Conservation (phyloP, 768 basidiomycete species). For the Leccinum pellstonianum region DNA sequence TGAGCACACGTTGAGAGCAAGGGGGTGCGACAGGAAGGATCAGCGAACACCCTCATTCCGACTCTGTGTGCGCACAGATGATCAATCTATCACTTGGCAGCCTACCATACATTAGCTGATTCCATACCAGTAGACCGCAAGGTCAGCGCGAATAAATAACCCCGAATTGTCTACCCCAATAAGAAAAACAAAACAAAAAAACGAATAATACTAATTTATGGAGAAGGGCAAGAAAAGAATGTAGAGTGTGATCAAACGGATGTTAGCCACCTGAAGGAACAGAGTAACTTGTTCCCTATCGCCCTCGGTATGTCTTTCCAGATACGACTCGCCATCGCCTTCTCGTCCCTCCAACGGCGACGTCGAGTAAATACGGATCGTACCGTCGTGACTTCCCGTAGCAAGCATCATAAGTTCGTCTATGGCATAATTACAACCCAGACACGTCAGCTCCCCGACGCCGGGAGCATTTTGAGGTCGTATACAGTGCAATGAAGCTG, state of each 20-base stretch:
- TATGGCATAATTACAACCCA: constrained; percentile 74
- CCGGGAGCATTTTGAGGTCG: constrained; percentile 52
- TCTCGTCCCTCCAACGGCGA: constrained; percentile 28
- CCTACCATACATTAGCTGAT: no score
- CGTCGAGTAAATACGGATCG: constrained; percentile 70
- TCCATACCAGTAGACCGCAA: no score
- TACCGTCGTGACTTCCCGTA: constrained; percentile 76
- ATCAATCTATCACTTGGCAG: no score
- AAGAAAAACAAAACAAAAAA: constrained; percentile 3
- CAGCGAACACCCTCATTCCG: neutral
- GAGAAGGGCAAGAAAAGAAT: neutral
- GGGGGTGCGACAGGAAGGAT: neutral
- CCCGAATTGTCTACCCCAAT: constrained; percentile 14
- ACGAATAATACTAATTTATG: constrained; percentile 7
- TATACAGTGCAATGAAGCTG: constrained; percentile 66
- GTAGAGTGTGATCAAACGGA: constrained; percentile 6
- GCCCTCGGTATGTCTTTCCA: constrained; percentile 26
- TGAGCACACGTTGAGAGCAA: constrained; percentile 20
- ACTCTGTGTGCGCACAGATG: neutral
- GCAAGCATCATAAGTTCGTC: constrained; percentile 56
- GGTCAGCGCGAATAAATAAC: constrained; percentile 26
- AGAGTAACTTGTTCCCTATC: constrained; percentile 27
- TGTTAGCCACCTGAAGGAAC: constrained; percentile 29
- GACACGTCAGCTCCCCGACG: constrained; percentile 72
- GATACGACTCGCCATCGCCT: constrained; percentile 24